phyloP scores from a whole-genome alignment of 768 basidiomycete species.

The Boletus speciosus region DNA sequence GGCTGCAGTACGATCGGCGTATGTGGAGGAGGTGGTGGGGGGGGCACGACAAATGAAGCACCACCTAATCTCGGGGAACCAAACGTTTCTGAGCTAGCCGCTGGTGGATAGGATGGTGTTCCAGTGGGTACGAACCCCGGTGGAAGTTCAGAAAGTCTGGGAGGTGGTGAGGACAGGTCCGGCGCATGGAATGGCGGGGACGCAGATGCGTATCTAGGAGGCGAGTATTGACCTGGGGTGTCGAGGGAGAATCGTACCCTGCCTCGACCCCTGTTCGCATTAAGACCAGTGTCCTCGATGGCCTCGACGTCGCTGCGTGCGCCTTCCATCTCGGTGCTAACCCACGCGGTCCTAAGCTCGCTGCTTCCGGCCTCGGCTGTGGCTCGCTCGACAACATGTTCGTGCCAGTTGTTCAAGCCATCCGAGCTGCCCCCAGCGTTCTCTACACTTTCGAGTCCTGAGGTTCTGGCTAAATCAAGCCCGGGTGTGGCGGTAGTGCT shows the following conservation, averaged over 20 bases:
- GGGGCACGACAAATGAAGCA: conserved; percentile 13
- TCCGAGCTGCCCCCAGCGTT: conserved; percentile 17
- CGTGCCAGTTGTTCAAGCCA: conserved; percentile 26
- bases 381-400: conserved; percentile 27
- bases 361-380: conserved; percentile 17
- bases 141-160: conserved; percentile 20
- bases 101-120: conserved; percentile 13
- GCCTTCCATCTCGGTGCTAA: conserved; percentile 44
- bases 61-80: conserved; percentile 3
- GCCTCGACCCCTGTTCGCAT: not conserved
- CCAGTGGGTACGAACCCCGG: conserved; percentile 30
- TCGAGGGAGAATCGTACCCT: conserved; percentile 16
- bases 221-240: conserved; percentile 15
- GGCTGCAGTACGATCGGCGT: not conserved
- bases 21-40: conserved; percentile 13
- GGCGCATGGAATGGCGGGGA: conserved; percentile 10
- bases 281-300: conserved; percentile 17
- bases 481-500: conserved; percentile 78
- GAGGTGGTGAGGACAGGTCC: conserved; percentile 16
- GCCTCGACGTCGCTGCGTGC: conserved; percentile 26
- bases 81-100: conserved; percentile 6
- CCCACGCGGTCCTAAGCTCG: conserved; percentile 31
- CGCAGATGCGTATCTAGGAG: conserved; percentile 7
- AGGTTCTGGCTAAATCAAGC: conserved; percentile 26
- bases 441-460: conserved; percentile 19